Conservation (phyloP, 2,329 filamentous ascomycete genomes). For the Xylaria sp. region DNA sequence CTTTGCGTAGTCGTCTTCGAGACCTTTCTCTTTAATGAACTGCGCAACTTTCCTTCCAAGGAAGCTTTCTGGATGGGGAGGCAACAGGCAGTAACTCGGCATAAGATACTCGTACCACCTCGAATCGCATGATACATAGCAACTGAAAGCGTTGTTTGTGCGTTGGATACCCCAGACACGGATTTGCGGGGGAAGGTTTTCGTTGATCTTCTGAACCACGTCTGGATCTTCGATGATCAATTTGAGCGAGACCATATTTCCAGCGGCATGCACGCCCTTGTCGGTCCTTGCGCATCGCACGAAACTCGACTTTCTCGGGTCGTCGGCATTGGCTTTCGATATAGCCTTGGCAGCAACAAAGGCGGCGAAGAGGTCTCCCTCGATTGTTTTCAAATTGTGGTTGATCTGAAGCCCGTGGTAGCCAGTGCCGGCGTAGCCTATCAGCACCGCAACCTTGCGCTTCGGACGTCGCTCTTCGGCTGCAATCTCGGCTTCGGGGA, state of each 20-base stretch:
- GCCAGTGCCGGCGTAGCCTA: constrained; percentile 95
- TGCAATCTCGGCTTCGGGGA: constrained; percentile 83
- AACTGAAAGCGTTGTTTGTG: constrained; percentile 91
- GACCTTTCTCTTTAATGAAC: constrained; percentile 76
- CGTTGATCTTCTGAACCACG: constrained; percentile 91
- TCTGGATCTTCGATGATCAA: constrained; percentile 93
- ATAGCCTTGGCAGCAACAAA: constrained; percentile 93
- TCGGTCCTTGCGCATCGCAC: constrained; percentile 95
- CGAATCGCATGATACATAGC: constrained; percentile 94
- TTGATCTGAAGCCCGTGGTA: constrained; percentile 98
- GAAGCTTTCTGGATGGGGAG: constrained; percentile 89
- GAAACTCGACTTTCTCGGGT: constrained; percentile 95
- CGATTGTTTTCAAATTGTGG: constrained; percentile 87
- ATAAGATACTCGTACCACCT: constrained; percentile 98
- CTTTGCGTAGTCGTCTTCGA: constrained; percentile 73
- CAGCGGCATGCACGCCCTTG: constrained; percentile 96
- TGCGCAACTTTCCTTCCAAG: constrained; percentile 86
- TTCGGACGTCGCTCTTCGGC: constrained; percentile 89
- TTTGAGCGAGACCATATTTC: constrained; percentile 95
- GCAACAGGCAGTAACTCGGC: constrained; percentile 90
- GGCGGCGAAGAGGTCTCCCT: constrained; percentile 92
- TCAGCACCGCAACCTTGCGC: constrained; percentile 93
- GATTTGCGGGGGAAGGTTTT: constrained; percentile 85
- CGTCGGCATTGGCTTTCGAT: constrained; percentile 95
- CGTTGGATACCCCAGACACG: constrained; percentile 93